Conservation (phyloP, 1,139 yeast species). For the Magnusiomyces suaveolens region DNA sequence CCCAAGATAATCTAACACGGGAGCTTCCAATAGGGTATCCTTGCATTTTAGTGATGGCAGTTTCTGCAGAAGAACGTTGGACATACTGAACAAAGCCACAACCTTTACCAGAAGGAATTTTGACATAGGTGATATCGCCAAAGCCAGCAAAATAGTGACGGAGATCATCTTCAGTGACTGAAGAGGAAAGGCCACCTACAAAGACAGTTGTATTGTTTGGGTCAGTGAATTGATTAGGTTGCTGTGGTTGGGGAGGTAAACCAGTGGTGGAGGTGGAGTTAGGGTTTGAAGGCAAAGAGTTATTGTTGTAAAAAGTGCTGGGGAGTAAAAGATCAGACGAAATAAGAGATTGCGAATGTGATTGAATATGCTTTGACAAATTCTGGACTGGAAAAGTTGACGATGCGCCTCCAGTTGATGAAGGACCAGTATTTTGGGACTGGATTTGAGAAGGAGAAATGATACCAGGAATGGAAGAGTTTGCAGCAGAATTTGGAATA, state of each 20-base stretch:
- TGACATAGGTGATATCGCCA: constrained; percentile 76
- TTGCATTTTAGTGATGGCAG: constrained; percentile 85
- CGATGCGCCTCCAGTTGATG: too few relatives aligned
- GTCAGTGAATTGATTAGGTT: constrained; percentile 51
- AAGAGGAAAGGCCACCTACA: constrained; percentile 77
- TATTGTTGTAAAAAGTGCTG: too few relatives aligned
- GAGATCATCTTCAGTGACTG: constrained; percentile 67
- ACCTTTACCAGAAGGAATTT: constrained; percentile 85
- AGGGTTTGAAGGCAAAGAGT: not conserved
- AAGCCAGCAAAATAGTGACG: constrained; percentile 72
- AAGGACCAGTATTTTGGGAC: too few relatives aligned
- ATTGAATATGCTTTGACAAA: too few relatives aligned
- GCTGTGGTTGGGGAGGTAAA: constrained; percentile 22
- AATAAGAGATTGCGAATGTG: too few relatives aligned
- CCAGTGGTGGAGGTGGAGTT: not conserved
- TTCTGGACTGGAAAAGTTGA: too few relatives aligned
- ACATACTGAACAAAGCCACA: constrained; percentile 88
- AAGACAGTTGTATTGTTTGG: constrained; percentile 89
- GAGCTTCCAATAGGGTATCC: constrained; percentile 85
- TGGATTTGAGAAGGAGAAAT: too few relatives aligned
- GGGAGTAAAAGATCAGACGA: too few relatives aligned
- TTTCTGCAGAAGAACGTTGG: constrained; percentile 74
- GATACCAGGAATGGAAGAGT: too few relatives aligned
- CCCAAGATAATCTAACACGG: constrained; percentile 84
- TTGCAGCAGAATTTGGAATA: too few relatives aligned